Percentiles rank a stretch among this genome's conserved stretches.
Evolutionary conservation across 139 green algal genomes (phyloP).

Genomic region (Chlamydomonas sp.): DNA sequence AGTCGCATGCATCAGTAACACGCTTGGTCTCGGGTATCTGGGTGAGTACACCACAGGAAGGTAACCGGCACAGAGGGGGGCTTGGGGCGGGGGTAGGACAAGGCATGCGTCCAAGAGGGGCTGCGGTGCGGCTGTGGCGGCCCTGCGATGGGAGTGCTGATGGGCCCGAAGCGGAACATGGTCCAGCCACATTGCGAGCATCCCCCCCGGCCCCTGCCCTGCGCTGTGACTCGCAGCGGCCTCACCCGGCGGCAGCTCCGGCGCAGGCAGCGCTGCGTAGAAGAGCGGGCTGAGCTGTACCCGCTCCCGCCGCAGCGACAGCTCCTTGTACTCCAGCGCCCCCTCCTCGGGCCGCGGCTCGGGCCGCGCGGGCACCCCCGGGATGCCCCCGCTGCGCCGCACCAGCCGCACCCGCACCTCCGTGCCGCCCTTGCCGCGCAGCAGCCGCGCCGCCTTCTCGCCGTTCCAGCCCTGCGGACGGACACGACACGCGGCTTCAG

Average conservation of each 20-base stretch:
- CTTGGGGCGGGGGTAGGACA: no score
- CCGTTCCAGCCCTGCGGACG: slow-evolving; percentile 69
- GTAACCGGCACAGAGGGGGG: no score
- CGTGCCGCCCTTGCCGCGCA: slow-evolving; percentile 81
- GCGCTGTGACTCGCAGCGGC: no score
- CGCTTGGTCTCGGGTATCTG: no score
- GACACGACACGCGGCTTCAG: not conserved
- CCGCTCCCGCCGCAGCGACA: slow-evolving; percentile 73
- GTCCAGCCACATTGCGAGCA: no score
- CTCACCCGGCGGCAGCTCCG: not conserved
- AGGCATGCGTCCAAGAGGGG: no score
- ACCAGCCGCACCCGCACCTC: slow-evolving; percentile 69
- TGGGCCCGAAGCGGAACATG: no score
- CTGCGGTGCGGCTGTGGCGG: no score
- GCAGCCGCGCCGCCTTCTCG: slow-evolving; percentile 75
- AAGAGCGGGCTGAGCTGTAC: slow-evolving; percentile 87
- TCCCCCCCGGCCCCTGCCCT: no score
- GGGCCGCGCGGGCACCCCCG: slow-evolving; percentile 72
- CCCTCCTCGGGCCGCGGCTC: slow-evolving; percentile 43
- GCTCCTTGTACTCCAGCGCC: slow-evolving; percentile 38
- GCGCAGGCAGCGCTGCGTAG: slow-evolving; percentile 53
- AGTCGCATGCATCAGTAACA: no score
- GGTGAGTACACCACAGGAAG: no score
- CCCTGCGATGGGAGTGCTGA: no score
- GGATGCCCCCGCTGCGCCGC: slow-evolving; percentile 69